Evolutionary conservation across 352 stramenopile species (phyloP).

Genomic region (Phytophthora europaea): DNA sequence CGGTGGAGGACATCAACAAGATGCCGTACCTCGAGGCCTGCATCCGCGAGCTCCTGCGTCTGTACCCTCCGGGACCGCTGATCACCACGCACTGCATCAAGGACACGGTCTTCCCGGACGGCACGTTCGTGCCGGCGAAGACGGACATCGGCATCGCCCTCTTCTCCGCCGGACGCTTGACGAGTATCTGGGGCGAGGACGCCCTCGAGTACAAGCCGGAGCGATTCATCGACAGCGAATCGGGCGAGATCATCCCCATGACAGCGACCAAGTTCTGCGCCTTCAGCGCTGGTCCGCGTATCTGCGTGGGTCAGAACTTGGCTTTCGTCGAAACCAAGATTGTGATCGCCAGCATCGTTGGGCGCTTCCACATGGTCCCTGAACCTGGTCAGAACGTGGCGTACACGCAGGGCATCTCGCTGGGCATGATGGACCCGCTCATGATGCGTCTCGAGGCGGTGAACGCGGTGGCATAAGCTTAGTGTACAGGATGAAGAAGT

Average conservation of each 20-base stretch:
- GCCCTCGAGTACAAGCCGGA: constrained; percentile 56
- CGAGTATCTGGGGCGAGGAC: constrained; percentile 59
- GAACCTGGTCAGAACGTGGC: constrained; percentile 69
- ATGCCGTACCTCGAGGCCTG: constrained; percentile 70
- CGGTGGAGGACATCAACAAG: constrained; percentile 57
- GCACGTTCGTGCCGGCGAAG: constrained; percentile 53
- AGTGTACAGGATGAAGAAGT: constrained; percentile 3
- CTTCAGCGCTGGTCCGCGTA: constrained; percentile 63
- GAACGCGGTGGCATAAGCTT: neutral
- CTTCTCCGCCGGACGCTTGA: constrained; percentile 54
- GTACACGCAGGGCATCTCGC: constrained; percentile 75
- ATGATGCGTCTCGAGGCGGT: constrained; percentile 35
- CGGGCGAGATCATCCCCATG: constrained; percentile 36
- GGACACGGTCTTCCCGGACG: constrained; percentile 65
- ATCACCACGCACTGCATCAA: constrained; percentile 51
- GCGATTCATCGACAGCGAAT: constrained; percentile 50
- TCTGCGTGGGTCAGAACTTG: constrained; percentile 64
- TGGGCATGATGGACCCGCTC: constrained; percentile 51
- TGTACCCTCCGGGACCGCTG: constrained; percentile 57
- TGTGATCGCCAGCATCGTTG: constrained; percentile 63
- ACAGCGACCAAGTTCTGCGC: constrained; percentile 56
- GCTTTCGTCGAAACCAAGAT: constrained; percentile 71
- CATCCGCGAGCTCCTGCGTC: constrained; percentile 65
- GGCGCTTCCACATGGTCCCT: constrained; percentile 51
- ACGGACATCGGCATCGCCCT: constrained; percentile 46